Conservation (phyloP, 2,329 filamentous ascomycete genomes). For the Alternaria gansuensis region DNA sequence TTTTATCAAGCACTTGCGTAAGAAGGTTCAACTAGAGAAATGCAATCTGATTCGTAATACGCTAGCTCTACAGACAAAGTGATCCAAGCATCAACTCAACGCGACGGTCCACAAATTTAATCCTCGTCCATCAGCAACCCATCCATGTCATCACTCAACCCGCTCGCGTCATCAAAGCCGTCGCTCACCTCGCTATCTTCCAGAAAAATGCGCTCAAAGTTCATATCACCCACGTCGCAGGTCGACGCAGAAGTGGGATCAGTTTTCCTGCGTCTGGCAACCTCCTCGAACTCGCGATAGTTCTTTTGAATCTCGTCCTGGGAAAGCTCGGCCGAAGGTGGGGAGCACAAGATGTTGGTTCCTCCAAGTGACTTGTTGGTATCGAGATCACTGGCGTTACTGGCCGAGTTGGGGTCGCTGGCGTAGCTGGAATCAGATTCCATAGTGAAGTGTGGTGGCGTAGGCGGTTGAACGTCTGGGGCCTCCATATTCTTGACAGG, state of each 20-base stretch:
- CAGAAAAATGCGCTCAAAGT: constrained; percentile 34
- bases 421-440: neutral
- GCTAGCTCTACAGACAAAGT: neutral
- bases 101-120: neutral
- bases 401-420: neutral
- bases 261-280: constrained; percentile 10
- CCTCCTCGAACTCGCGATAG: constrained; percentile 27
- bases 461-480: neutral
- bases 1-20: neutral
- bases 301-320: constrained; percentile 29
- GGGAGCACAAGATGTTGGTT: neutral
- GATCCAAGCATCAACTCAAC: neutral
- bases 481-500: neutral
- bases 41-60: neutral
- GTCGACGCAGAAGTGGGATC: neutral
- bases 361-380: neutral
- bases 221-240: constrained; percentile 23
- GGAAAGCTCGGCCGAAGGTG: constrained; percentile 8
- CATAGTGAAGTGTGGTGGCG: neutral
- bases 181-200: constrained; percentile 16
- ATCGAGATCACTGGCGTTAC: neutral
- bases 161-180: constrained; percentile 6
- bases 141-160: constrained; percentile 13
- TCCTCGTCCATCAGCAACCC: constrained; percentile 6
- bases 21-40: neutral